These are phyloP conservation scores for Glycine latifolia DNA, from an alignment of 306 rosid genomes.

Conservation along the genomic window DNA sequence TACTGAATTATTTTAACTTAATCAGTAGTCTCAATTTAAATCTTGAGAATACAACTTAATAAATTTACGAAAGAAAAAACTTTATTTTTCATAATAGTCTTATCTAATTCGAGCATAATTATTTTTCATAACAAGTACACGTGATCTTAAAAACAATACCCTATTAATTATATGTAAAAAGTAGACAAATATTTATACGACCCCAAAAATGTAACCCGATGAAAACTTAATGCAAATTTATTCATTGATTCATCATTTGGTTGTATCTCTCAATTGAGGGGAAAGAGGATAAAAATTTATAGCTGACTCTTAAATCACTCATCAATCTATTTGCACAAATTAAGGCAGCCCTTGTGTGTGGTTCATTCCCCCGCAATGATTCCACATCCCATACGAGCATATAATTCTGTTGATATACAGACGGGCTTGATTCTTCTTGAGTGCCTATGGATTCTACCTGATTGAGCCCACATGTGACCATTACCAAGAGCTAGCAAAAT, in stretches of 20 bases:
- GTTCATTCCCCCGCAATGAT: conserved; percentile 30
- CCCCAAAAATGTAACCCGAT: neutral
- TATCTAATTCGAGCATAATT: too few relatives aligned
- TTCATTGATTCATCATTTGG: conserved; percentile 12
- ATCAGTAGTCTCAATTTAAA: too few relatives aligned
- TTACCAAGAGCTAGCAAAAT: conserved; percentile 28
- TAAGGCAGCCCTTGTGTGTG: conserved; percentile 28
- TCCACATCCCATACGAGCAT: conserved; percentile 34
- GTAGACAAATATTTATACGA: neutral
- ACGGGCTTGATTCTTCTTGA: conserved; percentile 38
- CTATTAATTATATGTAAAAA: neutral
- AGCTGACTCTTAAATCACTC: neutral
- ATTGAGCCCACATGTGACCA: conserved; percentile 45
- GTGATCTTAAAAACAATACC: too few relatives aligned
- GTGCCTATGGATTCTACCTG: conserved; percentile 41
- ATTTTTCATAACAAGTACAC: too few relatives aligned
- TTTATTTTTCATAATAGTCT: too few relatives aligned
- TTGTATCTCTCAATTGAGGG: neutral
- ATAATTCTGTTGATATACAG: conserved; percentile 25
- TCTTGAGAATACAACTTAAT: too few relatives aligned
- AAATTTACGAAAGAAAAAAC: too few relatives aligned
- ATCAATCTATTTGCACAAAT: conserved; percentile 36
- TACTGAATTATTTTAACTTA: too few relatives aligned
- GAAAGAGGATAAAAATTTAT: neutral
- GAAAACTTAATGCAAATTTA: neutral